phyloP scores from a whole-genome alignment of 805 yeast genomes.

The Kuraishia ogatae region DNA sequence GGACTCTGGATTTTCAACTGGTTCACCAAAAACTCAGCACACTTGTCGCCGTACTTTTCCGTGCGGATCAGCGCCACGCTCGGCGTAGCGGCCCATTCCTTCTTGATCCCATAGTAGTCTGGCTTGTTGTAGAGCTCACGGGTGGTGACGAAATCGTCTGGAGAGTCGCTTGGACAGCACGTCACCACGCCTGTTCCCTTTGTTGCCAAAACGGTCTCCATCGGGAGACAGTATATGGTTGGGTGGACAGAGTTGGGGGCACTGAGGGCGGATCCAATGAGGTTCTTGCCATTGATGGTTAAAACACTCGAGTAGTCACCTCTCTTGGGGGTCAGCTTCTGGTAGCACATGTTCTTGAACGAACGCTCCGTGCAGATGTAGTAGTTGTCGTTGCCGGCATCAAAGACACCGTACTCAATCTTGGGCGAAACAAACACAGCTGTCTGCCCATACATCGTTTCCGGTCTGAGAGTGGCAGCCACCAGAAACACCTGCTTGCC shows the following conservation, averaged over 20 bases:
- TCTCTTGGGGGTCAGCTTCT: conserved; percentile 82
- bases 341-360: conserved; percentile 94
- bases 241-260: conserved; percentile 75
- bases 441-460: conserved; percentile 98
- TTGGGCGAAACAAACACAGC: conserved; percentile 97
- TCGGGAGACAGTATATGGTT: conserved; percentile 80
- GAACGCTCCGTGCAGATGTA: conserved; percentile 91
- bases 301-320: conserved; percentile 62
- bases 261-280: conserved; percentile 78
- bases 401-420: conserved; percentile 84
- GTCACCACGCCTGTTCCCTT: conserved; percentile 99
- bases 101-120: conserved; percentile 77
- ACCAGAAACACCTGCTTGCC: conserved; percentile 70
- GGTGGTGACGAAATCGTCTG: conserved; percentile 89
- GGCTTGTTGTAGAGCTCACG: conserved; percentile 82
- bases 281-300: conserved; percentile 55
- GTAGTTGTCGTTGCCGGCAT: conserved; percentile 68
- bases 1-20: conserved; percentile 91
- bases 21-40: conserved; percentile 79
- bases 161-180: conserved; percentile 98
- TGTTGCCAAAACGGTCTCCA: conserved; percentile 91
- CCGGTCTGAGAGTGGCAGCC: conserved; percentile 97
- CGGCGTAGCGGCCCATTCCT: conserved; percentile 78
- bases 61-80: conserved; percentile 70
- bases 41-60: conserved; percentile 77